Base-by-base conservation (phyloP, 805 yeast genomes). In the Saccharomycopsis microspora region DNA sequence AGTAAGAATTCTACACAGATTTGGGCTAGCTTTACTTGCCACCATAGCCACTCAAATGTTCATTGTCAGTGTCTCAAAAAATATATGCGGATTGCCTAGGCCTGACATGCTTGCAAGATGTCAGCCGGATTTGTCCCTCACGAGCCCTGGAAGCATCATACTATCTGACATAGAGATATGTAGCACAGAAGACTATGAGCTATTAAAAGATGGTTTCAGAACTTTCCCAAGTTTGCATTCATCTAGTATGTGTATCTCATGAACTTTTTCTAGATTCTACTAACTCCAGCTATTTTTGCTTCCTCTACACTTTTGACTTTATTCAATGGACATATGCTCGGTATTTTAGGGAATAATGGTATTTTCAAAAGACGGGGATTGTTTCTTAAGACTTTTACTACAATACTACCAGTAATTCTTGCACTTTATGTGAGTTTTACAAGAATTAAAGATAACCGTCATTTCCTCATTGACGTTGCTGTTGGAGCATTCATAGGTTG, bases 11-110 rank as follows among this genome's bases (percentile, higher is more conserved):
- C 5, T 31, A 6, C 32, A 29, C 38, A 30, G 34, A 9, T 44
- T 44, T 32, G 30, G 33, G 5, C 34, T 40, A 3, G 35, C 39
- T 27, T 32, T 47, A 6, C 27, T 47, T 40, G 50, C 41, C 4
- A 43, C 41, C 31, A 9, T 32, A 7, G 31, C 47, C 31, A 43
- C 46, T 10, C 46, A 47, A 32, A 9, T 47, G n/a, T n/a, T 38
- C 11, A 39, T 47, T 11, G 46, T 47, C n/a, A 39, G 50, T 42
- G 50, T 47, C 35, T 43, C 43, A 43, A 47, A 47, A 38, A 47
- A 47, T 31, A 47, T 47, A 33, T 42, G 46, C 30, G 50, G 50
- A 5, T 34, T 47, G 32, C 50, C 50, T 6, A 34, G 50, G 29
- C 50, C 50, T 5, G 50, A 47, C 28, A 43, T 47, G 46, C 29